These are phyloP conservation scores for Cercophora newfieldiana DNA, from an alignment of 495 filamentous ascomycete species.

Conservation along the genomic window DNA sequence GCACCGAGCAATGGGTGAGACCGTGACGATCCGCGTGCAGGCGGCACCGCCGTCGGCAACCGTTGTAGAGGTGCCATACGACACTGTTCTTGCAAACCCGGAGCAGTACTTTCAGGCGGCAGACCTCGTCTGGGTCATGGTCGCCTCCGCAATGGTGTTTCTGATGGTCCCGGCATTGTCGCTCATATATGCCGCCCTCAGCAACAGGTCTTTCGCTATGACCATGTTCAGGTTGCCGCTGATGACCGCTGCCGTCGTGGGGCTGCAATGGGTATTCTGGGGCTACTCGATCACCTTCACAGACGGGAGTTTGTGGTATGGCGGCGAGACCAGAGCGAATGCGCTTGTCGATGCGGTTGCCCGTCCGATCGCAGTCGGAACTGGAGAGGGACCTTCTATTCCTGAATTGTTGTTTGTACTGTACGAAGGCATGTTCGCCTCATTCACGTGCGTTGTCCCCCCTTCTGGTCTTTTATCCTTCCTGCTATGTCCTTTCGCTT, in stretches of 20 bases:
- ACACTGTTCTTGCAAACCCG: not conserved
- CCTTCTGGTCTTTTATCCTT: too few species aligned
- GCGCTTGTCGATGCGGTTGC: slow-evolving; percentile 13
- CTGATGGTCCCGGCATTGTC: slow-evolving; percentile 24
- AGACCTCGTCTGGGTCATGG: slow-evolving; percentile 23
- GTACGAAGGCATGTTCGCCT: slow-evolving; percentile 26
- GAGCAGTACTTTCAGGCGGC: slow-evolving; percentile 1
- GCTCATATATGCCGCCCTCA: slow-evolving; percentile 22
- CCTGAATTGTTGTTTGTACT: slow-evolving; percentile 21
- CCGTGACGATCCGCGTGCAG: not conserved
- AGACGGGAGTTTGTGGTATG: slow-evolving; percentile 17
- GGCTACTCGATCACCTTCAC: slow-evolving; percentile 22
- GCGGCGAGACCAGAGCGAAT: slow-evolving; percentile 16
- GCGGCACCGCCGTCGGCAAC: slow-evolving; percentile 3
- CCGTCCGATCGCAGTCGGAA: slow-evolving; percentile 13
- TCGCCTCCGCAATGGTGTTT: slow-evolving; percentile 20
- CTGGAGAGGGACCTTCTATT: slow-evolving; percentile 14
- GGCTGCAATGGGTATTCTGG: slow-evolving; percentile 22
- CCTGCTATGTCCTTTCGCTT: not conserved
- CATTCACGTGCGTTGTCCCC: slow-evolving; percentile 19
- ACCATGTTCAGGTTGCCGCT: slow-evolving; percentile 23
- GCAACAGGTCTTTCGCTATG: slow-evolving; percentile 22
- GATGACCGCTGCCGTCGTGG: slow-evolving; percentile 19
- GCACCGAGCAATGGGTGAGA: not conserved
- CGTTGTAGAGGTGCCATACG: not conserved